Evolutionary conservation across 1,284 basidiomycete species (phyloP).

Genomic region (Sutorius eximius): DNA sequence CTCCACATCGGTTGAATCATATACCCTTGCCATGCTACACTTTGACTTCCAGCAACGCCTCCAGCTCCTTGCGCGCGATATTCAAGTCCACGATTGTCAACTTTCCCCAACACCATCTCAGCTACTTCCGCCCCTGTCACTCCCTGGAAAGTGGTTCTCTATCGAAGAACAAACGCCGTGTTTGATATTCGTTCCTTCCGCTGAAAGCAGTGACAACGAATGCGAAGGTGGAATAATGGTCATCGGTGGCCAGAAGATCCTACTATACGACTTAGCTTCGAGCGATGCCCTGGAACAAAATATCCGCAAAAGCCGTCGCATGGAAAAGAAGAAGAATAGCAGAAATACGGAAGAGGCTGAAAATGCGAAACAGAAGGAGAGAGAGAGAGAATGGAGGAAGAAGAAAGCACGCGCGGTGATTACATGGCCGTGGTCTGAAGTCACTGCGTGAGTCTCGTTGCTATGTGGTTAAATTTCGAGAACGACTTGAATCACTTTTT

Average conservation of each 20-base stretch:
- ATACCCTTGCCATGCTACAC: conserved; percentile 67
- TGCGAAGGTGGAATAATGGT: conserved; percentile 69
- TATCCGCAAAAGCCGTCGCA: conserved; percentile 49
- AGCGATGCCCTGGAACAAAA: conserved; percentile 50
- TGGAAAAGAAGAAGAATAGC: conserved; percentile 51
- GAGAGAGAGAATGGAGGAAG: conserved; percentile 51
- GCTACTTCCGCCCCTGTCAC: conserved; percentile 49
- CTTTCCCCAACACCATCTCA: conserved; percentile 53
- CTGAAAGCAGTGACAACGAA: conserved; percentile 28
- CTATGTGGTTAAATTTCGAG: background rate
- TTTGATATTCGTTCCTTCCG: conserved; percentile 26
- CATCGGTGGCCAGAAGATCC: conserved; percentile 60
- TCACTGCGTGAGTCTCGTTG: conserved; percentile 52
- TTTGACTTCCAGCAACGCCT: conserved; percentile 61
- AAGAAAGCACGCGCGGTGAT: conserved; percentile 53
- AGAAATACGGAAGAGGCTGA: conserved; percentile 39
- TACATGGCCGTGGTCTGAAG: conserved; percentile 72
- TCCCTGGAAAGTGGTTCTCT: conserved; percentile 31
- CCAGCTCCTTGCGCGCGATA: conserved; percentile 60
- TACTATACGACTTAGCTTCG: conserved; percentile 57
- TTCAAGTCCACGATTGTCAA: conserved; percentile 49
- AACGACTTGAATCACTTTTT: background rate
- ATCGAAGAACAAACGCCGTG: conserved; percentile 31
- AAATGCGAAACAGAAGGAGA: conserved; percentile 55
- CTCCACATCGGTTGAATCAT: conserved; percentile 44